Evolutionary conservation across 306 rosid genomes (phyloP).

Genomic region (Senna tora): DNA sequence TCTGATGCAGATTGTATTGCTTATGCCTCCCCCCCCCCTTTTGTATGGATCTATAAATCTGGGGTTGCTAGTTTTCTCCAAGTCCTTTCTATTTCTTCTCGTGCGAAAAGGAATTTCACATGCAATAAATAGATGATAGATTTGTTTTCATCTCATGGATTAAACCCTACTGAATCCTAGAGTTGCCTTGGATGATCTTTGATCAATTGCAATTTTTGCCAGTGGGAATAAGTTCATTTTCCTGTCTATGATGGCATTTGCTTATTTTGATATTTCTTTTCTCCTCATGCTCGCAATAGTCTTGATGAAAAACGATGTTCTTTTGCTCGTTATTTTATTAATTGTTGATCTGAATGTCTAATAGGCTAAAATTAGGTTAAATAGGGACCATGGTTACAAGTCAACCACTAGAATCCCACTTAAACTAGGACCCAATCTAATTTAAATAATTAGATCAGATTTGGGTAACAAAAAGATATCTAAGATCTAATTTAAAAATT

Average conservation of each 20-base stretch:
- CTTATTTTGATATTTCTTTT: not conserved
- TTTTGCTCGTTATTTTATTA: no score
- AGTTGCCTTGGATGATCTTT: not conserved
- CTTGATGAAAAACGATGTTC: no score
- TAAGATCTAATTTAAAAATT: no score
- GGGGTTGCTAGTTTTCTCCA: not conserved
- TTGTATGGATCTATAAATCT: slow-evolving; percentile 1
- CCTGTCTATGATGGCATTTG: not conserved
- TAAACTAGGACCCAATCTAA: no score
- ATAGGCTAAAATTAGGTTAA: no score
- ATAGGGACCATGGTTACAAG: no score
- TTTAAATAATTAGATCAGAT: no score
- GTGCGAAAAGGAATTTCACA: not conserved
- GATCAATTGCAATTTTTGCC: not conserved
- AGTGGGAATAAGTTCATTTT: not conserved
- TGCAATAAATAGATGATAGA: not conserved
- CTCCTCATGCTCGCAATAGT: not conserved
- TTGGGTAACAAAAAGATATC: no score
- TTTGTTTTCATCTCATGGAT: not conserved
- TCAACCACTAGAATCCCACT: no score
- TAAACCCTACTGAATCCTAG: not conserved
- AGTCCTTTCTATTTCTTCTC: not conserved
- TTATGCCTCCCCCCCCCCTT: slow-evolving; percentile 7
- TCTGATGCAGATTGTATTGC: slow-evolving; percentile 1
- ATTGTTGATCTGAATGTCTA: no score